Percentiles rank a stretch among this genome's conserved stretches.
These are phyloP conservation scores for Kwoniella botswanensis DNA, from an alignment of 768 basidiomycete genomes.

Conservation along the genomic window DNA sequence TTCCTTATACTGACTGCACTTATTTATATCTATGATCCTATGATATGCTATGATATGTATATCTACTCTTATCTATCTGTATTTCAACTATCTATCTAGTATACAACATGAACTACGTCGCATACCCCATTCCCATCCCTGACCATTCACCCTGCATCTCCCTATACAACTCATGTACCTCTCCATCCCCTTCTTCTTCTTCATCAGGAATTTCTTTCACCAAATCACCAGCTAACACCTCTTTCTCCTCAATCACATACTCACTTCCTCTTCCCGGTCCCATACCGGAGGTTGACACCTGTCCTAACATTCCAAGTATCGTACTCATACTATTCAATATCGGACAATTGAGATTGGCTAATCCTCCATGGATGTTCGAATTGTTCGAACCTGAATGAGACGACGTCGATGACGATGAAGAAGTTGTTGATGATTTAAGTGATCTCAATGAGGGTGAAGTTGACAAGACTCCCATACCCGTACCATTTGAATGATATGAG, in stretches of 20 bases:
- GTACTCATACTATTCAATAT: conserved; percentile 8
- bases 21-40: neutral
- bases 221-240: neutral
- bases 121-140: neutral
- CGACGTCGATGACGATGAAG: neutral
- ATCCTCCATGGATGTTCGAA: neutral
- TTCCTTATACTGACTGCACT: neutral
- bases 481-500: neutral
- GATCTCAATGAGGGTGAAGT: neutral
- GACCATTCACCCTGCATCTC: neutral
- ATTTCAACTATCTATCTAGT: neutral
- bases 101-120: neutral
- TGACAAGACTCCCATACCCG: neutral
- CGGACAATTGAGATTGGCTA: conserved; percentile 13
- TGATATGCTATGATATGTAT: neutral
- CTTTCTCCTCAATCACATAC: conserved; percentile 20
- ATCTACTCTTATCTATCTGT: neutral
- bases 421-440: neutral
- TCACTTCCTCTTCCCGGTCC: conserved; percentile 8
- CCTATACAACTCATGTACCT: neutral
- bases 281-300: conserved; percentile 3
- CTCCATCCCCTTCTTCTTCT: neutral
- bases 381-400: neutral
- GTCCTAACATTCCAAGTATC: conserved; percentile 10
- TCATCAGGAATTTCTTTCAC: neutral